Conservation (phyloP, 129 eudicot species). For the Chrysanthemum seticuspe region DNA sequence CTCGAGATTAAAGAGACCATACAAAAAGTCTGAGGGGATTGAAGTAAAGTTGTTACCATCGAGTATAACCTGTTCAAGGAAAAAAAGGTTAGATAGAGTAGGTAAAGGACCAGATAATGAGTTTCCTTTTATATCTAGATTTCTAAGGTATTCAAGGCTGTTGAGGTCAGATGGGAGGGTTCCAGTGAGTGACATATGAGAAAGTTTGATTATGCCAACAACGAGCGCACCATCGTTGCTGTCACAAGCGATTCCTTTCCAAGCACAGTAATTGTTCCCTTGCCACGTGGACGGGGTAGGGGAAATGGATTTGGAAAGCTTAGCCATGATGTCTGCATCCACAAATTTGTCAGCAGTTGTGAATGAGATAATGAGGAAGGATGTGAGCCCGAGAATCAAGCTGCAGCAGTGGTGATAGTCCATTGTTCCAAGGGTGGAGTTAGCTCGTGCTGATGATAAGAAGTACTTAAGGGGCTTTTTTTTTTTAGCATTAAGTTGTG, state of each 20-base stretch:
- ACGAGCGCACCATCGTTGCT: no score
- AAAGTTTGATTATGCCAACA: constrained; percentile 19
- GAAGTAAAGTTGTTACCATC: constrained; percentile 38
- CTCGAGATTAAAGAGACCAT: constrained; percentile 23
- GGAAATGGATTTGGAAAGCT: neutral
- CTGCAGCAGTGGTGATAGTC: no score
- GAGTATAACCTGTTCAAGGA: constrained; percentile 24
- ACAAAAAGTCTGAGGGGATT: constrained; percentile 24
- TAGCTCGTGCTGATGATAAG: no score
- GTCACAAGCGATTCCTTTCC: no score
- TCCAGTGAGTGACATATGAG: constrained; percentile 35
- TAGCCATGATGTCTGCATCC: neutral
- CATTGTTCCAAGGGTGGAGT: neutral
- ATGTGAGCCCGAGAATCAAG: no score
- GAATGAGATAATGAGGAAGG: neutral
- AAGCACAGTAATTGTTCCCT: no score
- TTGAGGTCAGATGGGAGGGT: constrained; percentile 36
- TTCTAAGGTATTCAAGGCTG: constrained; percentile 30
- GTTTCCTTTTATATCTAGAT: constrained; percentile 32
- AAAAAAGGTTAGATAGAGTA: constrained; percentile 31
- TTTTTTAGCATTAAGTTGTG: no score
- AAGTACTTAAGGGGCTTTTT: no score
- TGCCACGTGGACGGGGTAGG: neutral
- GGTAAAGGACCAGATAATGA: constrained; percentile 45
- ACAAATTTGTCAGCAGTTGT: neutral